These are phyloP conservation scores for Daldinia sp. DNA, from an alignment of 2,329 filamentous ascomycete genomes.

Conservation along the genomic window DNA sequence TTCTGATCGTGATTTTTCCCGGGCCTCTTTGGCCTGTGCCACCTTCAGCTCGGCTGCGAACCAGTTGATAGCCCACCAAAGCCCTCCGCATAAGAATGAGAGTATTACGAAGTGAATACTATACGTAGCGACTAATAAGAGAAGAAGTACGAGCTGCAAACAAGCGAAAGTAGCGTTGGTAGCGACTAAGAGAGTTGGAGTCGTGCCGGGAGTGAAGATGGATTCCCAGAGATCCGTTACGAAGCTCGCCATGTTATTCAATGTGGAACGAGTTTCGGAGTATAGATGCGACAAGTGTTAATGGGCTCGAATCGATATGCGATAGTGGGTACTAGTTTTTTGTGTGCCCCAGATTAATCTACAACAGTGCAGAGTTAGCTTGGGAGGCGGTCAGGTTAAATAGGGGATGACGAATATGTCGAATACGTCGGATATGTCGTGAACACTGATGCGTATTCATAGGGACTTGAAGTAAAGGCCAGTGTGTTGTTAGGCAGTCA, in stretches of 20 bases:
- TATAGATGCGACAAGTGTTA: slow-evolving; percentile 36
- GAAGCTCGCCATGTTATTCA: slow-evolving; percentile 64
- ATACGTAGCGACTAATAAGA: slow-evolving; percentile 80
- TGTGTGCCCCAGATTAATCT: slow-evolving; percentile 6
- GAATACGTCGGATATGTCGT: too few species aligned
- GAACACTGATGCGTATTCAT: background rate
- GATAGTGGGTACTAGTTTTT: slow-evolving; percentile 29
- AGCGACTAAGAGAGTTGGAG: slow-evolving; percentile 84
- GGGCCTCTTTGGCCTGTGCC: slow-evolving; percentile 55
- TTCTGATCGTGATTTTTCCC: slow-evolving; percentile 52
- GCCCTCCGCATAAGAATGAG: slow-evolving; percentile 77
- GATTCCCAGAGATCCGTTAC: slow-evolving; percentile 85
- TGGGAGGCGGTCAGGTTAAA: background rate
- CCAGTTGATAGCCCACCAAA: slow-evolving; percentile 98
- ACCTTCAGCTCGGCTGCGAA: slow-evolving; percentile 74
- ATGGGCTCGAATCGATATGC: slow-evolving; percentile 29
- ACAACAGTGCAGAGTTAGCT: slow-evolving; percentile 11
- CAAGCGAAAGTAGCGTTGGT: slow-evolving; percentile 89
- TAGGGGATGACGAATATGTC: background rate
- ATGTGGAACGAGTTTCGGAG: slow-evolving; percentile 2
- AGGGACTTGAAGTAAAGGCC: slow-evolving; percentile 19
- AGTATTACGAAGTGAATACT: slow-evolving; percentile 90
- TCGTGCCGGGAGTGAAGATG: slow-evolving; percentile 92
- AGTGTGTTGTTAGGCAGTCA: slow-evolving; percentile 36
- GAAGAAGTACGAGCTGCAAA: slow-evolving; percentile 80